These are phyloP conservation scores for Ballota nigra DNA, from an alignment of 257 asterid species.

Conservation along the genomic window DNA sequence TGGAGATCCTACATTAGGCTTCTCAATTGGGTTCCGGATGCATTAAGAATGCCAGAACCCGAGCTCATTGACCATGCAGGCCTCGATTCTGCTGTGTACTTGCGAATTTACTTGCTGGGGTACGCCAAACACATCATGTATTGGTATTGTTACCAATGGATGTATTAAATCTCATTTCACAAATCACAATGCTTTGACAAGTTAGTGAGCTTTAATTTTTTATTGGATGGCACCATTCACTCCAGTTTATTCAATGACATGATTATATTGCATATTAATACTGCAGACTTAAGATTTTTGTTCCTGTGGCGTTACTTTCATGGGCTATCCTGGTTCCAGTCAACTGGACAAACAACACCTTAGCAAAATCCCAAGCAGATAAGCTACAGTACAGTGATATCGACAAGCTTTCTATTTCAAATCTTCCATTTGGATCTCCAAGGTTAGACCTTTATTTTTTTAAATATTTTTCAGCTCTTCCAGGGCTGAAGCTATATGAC, in stretches of 20 bases:
- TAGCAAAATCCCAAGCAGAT: conserved; percentile 45
- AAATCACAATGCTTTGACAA: too few relatives aligned
- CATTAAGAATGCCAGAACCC: conserved; percentile 88
- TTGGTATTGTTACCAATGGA: too few relatives aligned
- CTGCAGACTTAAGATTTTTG: conserved; percentile 86
- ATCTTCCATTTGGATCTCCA: conserved; percentile 67
- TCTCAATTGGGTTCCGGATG: conserved; percentile 96
- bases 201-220: too few relatives aligned
- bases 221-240: too few relatives aligned
- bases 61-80: conserved; percentile 99
- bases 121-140: conserved; percentile 33
- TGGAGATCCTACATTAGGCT: conserved; percentile 83
- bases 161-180: too few relatives aligned
- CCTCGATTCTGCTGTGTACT: conserved; percentile 82
- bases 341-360: conserved; percentile 86
- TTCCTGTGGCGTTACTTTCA: conserved; percentile 73
- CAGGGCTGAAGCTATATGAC: background rate
- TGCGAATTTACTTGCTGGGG: conserved; percentile 97
- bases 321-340: conserved; percentile 91
- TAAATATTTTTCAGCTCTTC: background rate
- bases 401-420: conserved; percentile 92
- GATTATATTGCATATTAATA: conserved; percentile 3
- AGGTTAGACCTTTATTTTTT: conserved; percentile 42
- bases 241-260: background rate
- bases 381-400: conserved; percentile 56